A percentile compares a stretch with the other conserved stretches of the same genome.
phyloP scores from a whole-genome alignment of 169 alveolate genomes.

The Cardiosporidium cionae region DNA sequence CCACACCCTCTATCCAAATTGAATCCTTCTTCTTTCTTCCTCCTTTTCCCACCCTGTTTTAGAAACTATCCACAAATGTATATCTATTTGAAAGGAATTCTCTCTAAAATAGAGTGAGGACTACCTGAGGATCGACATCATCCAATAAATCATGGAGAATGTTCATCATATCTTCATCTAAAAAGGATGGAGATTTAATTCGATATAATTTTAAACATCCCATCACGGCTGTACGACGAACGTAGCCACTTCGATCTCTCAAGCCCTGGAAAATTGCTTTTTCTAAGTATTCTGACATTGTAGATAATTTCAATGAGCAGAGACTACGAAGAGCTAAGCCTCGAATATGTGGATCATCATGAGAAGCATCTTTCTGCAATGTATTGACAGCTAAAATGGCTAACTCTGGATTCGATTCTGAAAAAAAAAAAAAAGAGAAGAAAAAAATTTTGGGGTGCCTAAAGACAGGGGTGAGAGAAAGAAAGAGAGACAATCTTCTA shows the following conservation, averaged over 20 bases:
- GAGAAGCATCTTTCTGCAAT: constrained; percentile 88
- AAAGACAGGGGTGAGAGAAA: background rate
- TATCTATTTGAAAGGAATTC: too few relatives aligned
- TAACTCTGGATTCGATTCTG: constrained; percentile 87
- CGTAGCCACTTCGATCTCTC: constrained; percentile 76
- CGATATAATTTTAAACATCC: constrained; percentile 77
- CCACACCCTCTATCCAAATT: too few relatives aligned
- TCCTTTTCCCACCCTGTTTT: too few relatives aligned
- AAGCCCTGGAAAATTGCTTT: constrained; percentile 74
- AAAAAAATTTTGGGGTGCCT: background rate
- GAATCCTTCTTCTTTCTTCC: too few relatives aligned
- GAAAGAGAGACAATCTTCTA: background rate
- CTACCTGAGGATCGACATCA: background rate
- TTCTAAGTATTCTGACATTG: constrained; percentile 72
- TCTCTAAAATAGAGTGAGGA: too few relatives aligned
- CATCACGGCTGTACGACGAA: constrained; percentile 90
- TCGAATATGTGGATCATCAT: constrained; percentile 91
- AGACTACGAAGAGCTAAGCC: constrained; percentile 94
- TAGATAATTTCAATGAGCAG: constrained; percentile 44
- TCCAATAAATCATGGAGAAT: background rate
- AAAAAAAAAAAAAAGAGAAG: constrained; percentile 22
- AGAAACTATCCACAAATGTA: too few relatives aligned
- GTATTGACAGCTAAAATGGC: constrained; percentile 96
- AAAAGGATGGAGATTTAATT: too few relatives aligned
- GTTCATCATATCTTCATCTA: constrained; percentile 5